Evolutionary conservation across 768 basidiomycete species (phyloP), one percentile per base, ranked within the genome.

Genomic region (Thelephora aurantiotincta): DNA sequence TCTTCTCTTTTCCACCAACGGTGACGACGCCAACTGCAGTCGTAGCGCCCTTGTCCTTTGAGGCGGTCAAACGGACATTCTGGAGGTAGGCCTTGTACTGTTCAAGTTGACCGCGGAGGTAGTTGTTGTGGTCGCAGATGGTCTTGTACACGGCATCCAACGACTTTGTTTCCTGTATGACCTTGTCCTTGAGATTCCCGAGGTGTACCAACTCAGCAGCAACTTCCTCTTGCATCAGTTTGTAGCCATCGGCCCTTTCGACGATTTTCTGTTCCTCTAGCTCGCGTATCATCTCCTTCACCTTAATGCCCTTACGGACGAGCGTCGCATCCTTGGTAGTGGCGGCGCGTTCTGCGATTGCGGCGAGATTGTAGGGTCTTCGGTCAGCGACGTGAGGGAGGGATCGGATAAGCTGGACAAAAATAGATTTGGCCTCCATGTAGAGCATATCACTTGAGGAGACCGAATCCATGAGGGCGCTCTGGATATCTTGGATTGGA

Each of bases 371-470:
- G 60, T 96, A 87, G 0, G 96, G 96, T 26, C 80, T 78, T 60
- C 84, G 86, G 46, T 92, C 88, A 5, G 79, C 74, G 0, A 80
- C 72, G 43, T 82, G 75, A 1, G 94, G 94, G 48, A 99, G 77
- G 30, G 93, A 98, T 54, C 96, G 92, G 48, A 99, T 80, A 46
- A 98, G 78, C 62, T 97, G 92, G 30, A 98, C 96, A 55, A 99
- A 92, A 60, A 98, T 98, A 6, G 94, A 97, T 69, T 99, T 99
- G 48, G 96, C 88, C 63, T 99, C 96, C 92, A 98, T 97, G 70
- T 98, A 99, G 26, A 98, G 78, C 80, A 99, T 94, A 66, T 99
- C 96, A 60, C 86, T 86, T 41, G 92, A 91, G 19, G 96, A 97
- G 23, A 99, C 85, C 20, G 90, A 88, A 63, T 93, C 92, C 82